phyloP scores from a whole-genome alignment of 129 eudicot species.

The Cynara cardunculus region DNA sequence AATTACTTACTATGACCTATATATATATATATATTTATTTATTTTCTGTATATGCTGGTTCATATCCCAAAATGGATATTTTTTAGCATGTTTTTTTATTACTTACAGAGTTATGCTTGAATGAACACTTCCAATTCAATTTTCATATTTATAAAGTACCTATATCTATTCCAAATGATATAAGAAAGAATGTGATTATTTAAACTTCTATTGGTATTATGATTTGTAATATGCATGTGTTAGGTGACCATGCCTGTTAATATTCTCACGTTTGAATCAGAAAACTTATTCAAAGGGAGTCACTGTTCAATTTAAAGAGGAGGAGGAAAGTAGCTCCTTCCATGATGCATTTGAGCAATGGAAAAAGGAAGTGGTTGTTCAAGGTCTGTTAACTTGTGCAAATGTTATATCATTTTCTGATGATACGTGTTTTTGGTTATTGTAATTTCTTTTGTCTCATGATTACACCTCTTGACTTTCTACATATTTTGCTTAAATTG shows the following conservation, averaged over 20 bases:
- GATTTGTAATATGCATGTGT: slow-evolving; percentile 1
- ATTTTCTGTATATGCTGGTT: neutral
- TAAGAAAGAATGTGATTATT: neutral
- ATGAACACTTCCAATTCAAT: neutral
- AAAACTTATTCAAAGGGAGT: slow-evolving; percentile 68
- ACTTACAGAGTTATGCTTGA: neutral
- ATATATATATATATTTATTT: neutral
- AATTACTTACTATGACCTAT: neutral
- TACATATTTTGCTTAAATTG: neutral
- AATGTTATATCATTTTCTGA: slow-evolving; percentile 1
- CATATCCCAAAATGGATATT: neutral
- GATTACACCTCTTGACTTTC: neutral
- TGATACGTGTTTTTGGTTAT: neutral
- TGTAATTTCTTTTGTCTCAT: slow-evolving; percentile 3
- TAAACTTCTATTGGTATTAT: slow-evolving; percentile 8
- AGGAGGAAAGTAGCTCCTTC: slow-evolving; percentile 83
- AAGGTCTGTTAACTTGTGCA: slow-evolving; percentile 42
- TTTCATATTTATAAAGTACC: neutral
- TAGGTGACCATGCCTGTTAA: slow-evolving; percentile 17
- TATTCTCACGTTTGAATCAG: slow-evolving; percentile 50
- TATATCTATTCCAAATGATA: neutral
- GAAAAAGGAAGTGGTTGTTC: slow-evolving; percentile 54
- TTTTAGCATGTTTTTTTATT: neutral
- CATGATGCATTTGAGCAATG: slow-evolving; percentile 83
- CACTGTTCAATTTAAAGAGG: slow-evolving; percentile 69